Evolutionary conservation across 805 yeast genomes (phyloP).

Genomic region (Lipomyces japonicus): DNA sequence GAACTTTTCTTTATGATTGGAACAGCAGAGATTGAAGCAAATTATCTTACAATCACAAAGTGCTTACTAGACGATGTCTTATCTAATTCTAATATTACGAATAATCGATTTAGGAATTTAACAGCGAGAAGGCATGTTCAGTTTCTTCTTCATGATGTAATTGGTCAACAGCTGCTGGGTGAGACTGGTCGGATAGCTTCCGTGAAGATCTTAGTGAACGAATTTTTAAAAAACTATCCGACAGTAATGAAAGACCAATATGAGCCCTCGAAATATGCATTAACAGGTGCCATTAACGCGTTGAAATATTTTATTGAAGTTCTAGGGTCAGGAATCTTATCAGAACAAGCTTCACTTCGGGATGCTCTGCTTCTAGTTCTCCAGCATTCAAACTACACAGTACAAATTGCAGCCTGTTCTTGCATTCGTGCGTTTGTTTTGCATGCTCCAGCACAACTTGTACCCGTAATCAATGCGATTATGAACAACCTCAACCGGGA

Average conservation of each 20-base stretch:
- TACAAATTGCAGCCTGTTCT: conserved; percentile 22
- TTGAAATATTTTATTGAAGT: conserved; percentile 28
- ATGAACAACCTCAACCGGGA: conserved; percentile 31
- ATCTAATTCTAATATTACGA: conserved; percentile 18
- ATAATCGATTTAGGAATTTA: conserved; percentile 21
- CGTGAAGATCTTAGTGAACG: conserved; percentile 26
- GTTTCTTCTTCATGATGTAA: conserved; percentile 32
- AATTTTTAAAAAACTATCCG: conserved; percentile 30
- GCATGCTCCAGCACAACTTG: conserved; percentile 31
- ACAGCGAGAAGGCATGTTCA: conserved; percentile 31
- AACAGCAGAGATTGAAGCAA: conserved; percentile 26
- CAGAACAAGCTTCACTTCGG: conserved; percentile 23
- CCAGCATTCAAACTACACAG: conserved; percentile 27
- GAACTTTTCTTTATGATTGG: conserved; percentile 27
- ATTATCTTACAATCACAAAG: conserved; percentile 28
- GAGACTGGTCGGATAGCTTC: conserved; percentile 34
- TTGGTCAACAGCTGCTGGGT: conserved; percentile 33
- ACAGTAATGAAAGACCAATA: conserved; percentile 28
- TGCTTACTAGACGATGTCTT: conserved; percentile 27
- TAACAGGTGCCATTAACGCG: conserved; percentile 30
- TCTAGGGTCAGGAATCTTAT: conserved; percentile 35
- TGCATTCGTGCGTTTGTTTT: conserved; percentile 26
- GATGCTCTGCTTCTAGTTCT: conserved; percentile 22
- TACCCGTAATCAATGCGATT: conserved; percentile 25
- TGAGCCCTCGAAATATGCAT: conserved; percentile 29